Evolutionary conservation across 1,284 basidiomycete species (phyloP), one percentile per base, ranked within the genome.

Genomic region (Tremellales sp.): DNA sequence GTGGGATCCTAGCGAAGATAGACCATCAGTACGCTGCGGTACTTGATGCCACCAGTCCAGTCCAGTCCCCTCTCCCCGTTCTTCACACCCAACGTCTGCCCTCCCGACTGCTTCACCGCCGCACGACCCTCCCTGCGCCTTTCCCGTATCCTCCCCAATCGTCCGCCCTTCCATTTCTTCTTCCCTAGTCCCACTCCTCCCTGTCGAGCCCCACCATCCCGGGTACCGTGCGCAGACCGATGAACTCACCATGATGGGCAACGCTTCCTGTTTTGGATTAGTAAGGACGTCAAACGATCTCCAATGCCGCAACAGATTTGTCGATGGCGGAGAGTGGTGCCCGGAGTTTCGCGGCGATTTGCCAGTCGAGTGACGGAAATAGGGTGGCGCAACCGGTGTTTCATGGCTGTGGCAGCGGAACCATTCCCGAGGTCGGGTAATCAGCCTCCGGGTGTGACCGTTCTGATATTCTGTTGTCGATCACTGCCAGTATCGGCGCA

Each of bases 1-100:
- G 82, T 78, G 75, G 78, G 80, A 77, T 93, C 92, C 74, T 71
- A 43, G 21, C 4, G n/a, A 25, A 39, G 32, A 25, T 22, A 40
- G 27, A 18, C 21, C 14, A 19, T 34, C 27, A 41, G n/a, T 33
- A 14, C 25, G 28, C 9, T 29, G 26, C 21, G 14, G 35, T 43
- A 22, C 18, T 22, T 27, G 12, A 22, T 25, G 38, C 18, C 18
- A 8, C 26, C 38, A 9, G 14, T 40, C 38, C 22, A 12, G 19
- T 37, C 35, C 10, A 14, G 19, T 9, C 18, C 19, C 19, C 35
- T 19, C 10, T 37, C 35, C 34, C 43, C 22, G n/a, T 18, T 36
- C 7, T 36, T 19, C 16, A 14, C 8, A 10, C 34, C 8, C n/a
- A 36, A 10, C n/a, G 7, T 21, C 8, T 21, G 34, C n/a, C 27